phyloP scores from a whole-genome alignment of 352 stramenopile genomes.

The Pythium plurisporium region DNA sequence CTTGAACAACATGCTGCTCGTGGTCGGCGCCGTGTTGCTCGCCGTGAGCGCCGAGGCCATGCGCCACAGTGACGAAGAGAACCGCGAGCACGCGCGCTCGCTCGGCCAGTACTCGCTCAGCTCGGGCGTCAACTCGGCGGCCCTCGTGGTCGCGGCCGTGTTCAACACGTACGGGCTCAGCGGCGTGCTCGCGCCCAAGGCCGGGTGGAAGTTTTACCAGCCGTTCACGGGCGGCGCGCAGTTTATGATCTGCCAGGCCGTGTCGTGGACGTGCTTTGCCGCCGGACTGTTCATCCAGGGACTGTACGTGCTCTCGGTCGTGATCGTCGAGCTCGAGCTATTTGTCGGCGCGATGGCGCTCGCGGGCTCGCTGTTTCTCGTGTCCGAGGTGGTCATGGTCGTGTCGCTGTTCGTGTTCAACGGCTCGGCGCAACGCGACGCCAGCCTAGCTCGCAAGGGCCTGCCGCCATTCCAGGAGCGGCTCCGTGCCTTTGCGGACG shows the following conservation, averaged over 20 bases:
- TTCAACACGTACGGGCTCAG: slow-evolving; percentile 84
- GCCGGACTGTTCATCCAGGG: slow-evolving; percentile 61
- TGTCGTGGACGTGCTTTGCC: slow-evolving; percentile 79
- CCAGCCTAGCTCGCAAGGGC: background rate
- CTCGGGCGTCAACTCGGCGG: slow-evolving; percentile 53
- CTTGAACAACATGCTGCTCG: slow-evolving; percentile 82
- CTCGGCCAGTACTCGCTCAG: slow-evolving; percentile 44
- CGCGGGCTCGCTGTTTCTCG: slow-evolving; percentile 53
- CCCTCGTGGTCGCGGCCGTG: slow-evolving; percentile 67
- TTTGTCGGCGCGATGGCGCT: slow-evolving; percentile 72
- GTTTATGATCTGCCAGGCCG: slow-evolving; percentile 72
- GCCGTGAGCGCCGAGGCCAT: slow-evolving; percentile 55
- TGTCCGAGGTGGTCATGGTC: slow-evolving; percentile 80
- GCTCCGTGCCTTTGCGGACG: slow-evolving; percentile 43
- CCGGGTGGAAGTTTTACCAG: slow-evolving; percentile 83
- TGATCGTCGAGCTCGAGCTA: slow-evolving; percentile 73
- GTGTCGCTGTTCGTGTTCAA: slow-evolving; percentile 72
- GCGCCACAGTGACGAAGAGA: slow-evolving; percentile 27
- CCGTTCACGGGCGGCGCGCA: slow-evolving; percentile 69
- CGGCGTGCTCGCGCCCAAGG: slow-evolving; percentile 62
- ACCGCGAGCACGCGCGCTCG: slow-evolving; percentile 22
- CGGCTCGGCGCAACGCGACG: too few relatives aligned
- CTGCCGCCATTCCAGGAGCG: slow-evolving; percentile 20
- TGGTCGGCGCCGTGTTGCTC: slow-evolving; percentile 62
- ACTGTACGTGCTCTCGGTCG: slow-evolving; percentile 72